Base-by-base conservation (phyloP, 2,329 filamentous ascomycete genomes). In the Chaetomiaceae sp. region DNA sequence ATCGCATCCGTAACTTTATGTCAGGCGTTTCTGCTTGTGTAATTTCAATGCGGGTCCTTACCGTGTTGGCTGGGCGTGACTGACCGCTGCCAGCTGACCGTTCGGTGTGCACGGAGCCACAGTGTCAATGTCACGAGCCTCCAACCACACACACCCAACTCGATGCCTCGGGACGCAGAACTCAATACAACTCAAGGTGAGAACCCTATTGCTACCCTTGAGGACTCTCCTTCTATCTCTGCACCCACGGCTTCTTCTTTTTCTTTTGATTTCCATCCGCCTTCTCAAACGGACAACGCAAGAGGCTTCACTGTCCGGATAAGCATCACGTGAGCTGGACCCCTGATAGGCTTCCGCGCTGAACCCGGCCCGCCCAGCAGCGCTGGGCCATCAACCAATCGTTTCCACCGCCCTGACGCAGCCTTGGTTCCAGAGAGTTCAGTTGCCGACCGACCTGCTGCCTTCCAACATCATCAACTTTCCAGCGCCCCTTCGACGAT, bases 391-490 rank as follows among this genome's bases (percentile, higher is more conserved):
- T 33, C 23, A 25, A 38, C 52, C 53, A 59, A 55, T 53, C 43
- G 54, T 57, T 60, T 57, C 14, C 56, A 55, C 56, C 60, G 56
- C 57, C 61, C 59, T 63, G 61, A 64, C 61, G 59, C 61, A 62
- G 45, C 45, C 37, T 31, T 31, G 61, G 53, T 60, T 61, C 60
- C 59, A 57, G 53, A 56, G 54, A 44, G 47, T 57, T 39, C 47
- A 55, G 48, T 53, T 50, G 53, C 45, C 55, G 47, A 58, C 53
- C 59, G 48, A 54, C 58, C 50, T 53, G 54, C 56, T 58, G 57
- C 58, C 60, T 59, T 61, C 58, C 37, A 54, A 51, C 61, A 61
- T 63, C 62, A 60, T 59, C 61, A 56, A 59, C 46, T 53, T 52
- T 36, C 47, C 52, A 49, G 36, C 54, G 44, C 25, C 40, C 36